These are phyloP conservation scores for Nakazawaea peltata DNA, from an alignment of 805 yeast genomes.

Conservation along the genomic window DNA sequence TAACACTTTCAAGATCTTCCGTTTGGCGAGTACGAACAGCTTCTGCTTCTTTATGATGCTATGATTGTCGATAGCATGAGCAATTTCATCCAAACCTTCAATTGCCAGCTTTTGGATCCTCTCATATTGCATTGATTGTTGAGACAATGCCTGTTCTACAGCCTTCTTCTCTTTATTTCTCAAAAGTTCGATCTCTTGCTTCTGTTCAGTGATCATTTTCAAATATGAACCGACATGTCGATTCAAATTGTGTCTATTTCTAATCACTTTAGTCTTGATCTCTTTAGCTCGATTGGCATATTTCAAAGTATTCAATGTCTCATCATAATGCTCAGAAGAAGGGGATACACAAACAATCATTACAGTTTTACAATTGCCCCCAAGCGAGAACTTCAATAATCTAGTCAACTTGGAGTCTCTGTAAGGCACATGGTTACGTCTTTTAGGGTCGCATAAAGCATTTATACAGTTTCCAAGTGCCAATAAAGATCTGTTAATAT, in stretches of 20 bases:
- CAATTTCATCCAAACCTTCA: slow-evolving; percentile 33
- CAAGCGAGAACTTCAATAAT: slow-evolving; percentile 78
- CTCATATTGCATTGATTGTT: slow-evolving; percentile 26
- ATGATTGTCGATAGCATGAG: slow-evolving; percentile 31
- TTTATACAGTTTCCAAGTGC: slow-evolving; percentile 93
- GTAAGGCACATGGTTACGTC: slow-evolving; percentile 75
- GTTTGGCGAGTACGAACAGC: slow-evolving; percentile 35
- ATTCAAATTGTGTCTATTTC: slow-evolving; percentile 70
- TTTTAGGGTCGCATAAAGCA: slow-evolving; percentile 72
- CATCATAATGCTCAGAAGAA: slow-evolving; percentile 81
- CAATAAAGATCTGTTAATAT: slow-evolving; percentile 78
- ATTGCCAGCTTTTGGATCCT: slow-evolving; percentile 30
- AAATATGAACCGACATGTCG: slow-evolving; percentile 81
- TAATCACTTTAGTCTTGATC: slow-evolving; percentile 69
- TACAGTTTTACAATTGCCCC: slow-evolving; percentile 91
- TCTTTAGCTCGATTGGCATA: slow-evolving; percentile 91
- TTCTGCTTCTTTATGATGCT: slow-evolving; percentile 36
- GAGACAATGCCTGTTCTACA: slow-evolving; percentile 29
- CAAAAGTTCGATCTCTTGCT: slow-evolving; percentile 63
- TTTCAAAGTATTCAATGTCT: slow-evolving; percentile 82
- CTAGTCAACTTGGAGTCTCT: slow-evolving; percentile 87
- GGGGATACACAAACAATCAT: slow-evolving; percentile 96
- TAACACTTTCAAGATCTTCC: slow-evolving; percentile 25
- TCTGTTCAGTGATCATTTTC: slow-evolving; percentile 78
- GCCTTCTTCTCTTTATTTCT: slow-evolving; percentile 41